Evolutionary conservation across 2,329 filamentous ascomycete species (phyloP).

Genomic region (Pseudocercospora fijiensis): DNA sequence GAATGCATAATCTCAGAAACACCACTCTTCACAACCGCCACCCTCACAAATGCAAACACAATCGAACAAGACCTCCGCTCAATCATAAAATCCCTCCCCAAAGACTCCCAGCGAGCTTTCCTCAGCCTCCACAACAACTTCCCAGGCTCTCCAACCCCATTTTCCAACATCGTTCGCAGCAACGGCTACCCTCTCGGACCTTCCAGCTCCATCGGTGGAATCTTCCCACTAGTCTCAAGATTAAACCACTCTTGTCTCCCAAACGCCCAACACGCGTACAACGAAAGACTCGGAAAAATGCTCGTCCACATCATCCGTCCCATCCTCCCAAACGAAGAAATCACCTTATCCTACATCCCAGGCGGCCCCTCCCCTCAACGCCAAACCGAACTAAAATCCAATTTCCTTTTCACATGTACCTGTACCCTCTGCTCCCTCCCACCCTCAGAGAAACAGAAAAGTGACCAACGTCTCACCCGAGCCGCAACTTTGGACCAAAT

Average conservation of each 20-base stretch:
- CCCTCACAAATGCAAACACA: conserved; percentile 23
- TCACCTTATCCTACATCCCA: conserved; percentile 40
- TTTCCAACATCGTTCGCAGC: conserved; percentile 37
- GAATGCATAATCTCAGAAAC: conserved; percentile 44
- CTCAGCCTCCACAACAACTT: conserved; percentile 37
- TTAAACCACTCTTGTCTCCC: conserved; percentile 44
- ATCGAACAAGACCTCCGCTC: conserved; percentile 27
- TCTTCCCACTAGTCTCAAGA: conserved; percentile 40
- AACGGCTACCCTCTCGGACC: conserved; percentile 37
- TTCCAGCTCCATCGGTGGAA: conserved; percentile 30
- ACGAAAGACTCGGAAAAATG: conserved; percentile 28
- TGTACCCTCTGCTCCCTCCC: conserved; percentile 43
- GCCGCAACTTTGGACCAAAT: conserved; percentile 28
- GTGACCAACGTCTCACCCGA: conserved; percentile 29
- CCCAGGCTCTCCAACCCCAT: conserved; percentile 29
- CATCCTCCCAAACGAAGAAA: conserved; percentile 40
- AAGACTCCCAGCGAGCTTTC: conserved; percentile 34
- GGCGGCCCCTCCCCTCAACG: conserved; percentile 26
- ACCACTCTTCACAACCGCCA: conserved; percentile 39
- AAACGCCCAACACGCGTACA: conserved; percentile 42
- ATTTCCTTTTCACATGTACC: conserved; percentile 40
- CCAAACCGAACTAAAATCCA: conserved; percentile 19
- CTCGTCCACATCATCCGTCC: conserved; percentile 39
- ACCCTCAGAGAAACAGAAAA: conserved; percentile 30
- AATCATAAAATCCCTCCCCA: conserved; percentile 28